Percentiles rank a stretch among this genome's conserved stretches.
phyloP scores from a whole-genome alignment of 1,284 basidiomycete species.

The Moesziomyces globuligerus region DNA sequence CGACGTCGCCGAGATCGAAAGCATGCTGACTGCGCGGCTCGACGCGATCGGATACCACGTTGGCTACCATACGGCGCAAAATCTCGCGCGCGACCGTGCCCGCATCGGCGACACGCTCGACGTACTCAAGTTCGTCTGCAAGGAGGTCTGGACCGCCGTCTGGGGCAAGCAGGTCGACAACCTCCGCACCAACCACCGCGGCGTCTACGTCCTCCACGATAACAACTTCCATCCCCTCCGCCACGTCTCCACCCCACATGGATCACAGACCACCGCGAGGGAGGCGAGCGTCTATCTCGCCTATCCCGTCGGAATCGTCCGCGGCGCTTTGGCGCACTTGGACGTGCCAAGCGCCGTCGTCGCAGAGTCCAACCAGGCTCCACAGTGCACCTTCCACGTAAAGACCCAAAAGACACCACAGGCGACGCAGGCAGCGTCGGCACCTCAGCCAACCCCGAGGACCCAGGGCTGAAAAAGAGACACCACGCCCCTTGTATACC shows the following conservation, averaged over 20 bases:
- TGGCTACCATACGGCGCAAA: constrained; percentile 84
- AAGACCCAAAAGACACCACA: constrained; percentile 41
- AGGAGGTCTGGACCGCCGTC: constrained; percentile 86
- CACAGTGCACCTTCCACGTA: constrained; percentile 56
- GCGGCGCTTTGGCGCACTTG: constrained; percentile 52
- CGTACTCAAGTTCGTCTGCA: constrained; percentile 93
- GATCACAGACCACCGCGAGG: constrained; percentile 76
- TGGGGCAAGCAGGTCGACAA: constrained; percentile 97
- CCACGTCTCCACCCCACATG: constrained; percentile 80
- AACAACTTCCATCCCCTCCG: constrained; percentile 85
- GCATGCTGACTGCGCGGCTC: constrained; percentile 76
- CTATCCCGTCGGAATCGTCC: constrained; percentile 53
- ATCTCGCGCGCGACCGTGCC: constrained; percentile 78
- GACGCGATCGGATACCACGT: constrained; percentile 87
- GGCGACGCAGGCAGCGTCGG: background rate
- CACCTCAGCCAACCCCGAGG: constrained; percentile 1
- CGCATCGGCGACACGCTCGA: constrained; percentile 86
- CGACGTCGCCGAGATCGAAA: constrained; percentile 72
- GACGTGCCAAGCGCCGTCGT: constrained; percentile 55
- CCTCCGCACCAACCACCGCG: constrained; percentile 90
- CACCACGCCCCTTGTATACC: background rate
- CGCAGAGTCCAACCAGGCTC: constrained; percentile 53
- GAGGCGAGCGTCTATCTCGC: constrained; percentile 48
- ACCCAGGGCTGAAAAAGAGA: background rate
- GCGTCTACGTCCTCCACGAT: constrained; percentile 92